A percentile compares a stretch with the other conserved stretches of the same genome.
These are phyloP conservation scores for Nicotiana rustica DNA, from an alignment of 305 asterid genomes.

Conservation along the genomic window DNA sequence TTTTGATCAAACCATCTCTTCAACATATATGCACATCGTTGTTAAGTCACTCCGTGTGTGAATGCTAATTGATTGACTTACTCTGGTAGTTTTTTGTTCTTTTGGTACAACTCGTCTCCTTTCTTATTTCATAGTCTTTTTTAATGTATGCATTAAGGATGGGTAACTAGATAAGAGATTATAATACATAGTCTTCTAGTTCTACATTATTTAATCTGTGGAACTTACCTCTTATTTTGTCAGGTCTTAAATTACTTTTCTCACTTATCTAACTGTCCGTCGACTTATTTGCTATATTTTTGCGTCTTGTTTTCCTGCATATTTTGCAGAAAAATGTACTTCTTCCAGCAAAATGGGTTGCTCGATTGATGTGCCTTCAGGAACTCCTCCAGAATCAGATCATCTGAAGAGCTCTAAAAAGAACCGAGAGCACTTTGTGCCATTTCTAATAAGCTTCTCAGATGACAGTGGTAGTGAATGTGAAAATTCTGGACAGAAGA, in stretches of 20 bases:
- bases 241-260: background rate
- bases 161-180: background rate
- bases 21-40: slow-evolving; percentile 14
- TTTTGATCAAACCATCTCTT: background rate
- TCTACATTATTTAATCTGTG: background rate
- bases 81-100: background rate
- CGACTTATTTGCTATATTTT: background rate
- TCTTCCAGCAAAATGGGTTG: slow-evolving; percentile 39
- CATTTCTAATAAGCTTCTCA: slow-evolving; percentile 61
- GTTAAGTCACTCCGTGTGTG: background rate
- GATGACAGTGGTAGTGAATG: slow-evolving; percentile 59
- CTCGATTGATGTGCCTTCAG: slow-evolving; percentile 42
- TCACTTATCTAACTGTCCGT: background rate
- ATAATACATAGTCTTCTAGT: background rate
- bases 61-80: background rate
- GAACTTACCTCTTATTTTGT: background rate
- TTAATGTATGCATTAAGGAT: background rate
- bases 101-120: background rate
- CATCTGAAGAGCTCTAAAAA: slow-evolving; percentile 46
- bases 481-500: slow-evolving; percentile 44
- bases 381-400: slow-evolving; percentile 39
- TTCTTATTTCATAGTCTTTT: background rate
- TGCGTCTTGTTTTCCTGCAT: background rate
- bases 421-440: slow-evolving; percentile 55
- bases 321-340: slow-evolving; percentile 40